Percentiles rank a stretch among this genome's conserved stretches.
Evolutionary conservation across 257 asterid genomes (phyloP).

Genomic region (Nicotiana attenuata): DNA sequence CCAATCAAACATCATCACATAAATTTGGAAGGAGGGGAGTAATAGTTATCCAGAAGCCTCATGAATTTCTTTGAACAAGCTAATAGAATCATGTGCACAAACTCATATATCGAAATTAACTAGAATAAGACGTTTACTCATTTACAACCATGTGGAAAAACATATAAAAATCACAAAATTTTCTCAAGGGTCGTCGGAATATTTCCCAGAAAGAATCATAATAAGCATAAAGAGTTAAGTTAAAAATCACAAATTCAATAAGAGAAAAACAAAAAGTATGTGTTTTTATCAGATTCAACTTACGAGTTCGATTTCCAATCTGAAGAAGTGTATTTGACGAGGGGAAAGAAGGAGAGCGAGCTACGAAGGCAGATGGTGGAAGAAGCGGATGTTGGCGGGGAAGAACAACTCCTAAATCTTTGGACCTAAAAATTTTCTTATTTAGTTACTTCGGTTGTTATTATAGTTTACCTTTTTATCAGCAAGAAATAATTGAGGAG

Average conservation of each 20-base stretch:
- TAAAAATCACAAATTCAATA: background rate
- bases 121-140: background rate
- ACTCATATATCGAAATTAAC: background rate
- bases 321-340: background rate
- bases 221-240: background rate
- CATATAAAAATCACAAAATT: background rate
- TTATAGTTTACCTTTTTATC: too few relatives aligned
- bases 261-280: background rate
- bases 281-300: background rate
- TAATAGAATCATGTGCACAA: too few relatives aligned
- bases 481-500: too few relatives aligned
- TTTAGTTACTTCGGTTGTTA: background rate
- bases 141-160: background rate
- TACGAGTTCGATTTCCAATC: slow-evolving; percentile 1
- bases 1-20: too few relatives aligned
- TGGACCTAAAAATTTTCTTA: background rate
- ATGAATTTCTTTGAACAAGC: background rate
- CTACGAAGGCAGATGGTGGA: background rate
- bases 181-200: background rate
- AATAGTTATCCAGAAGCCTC: background rate
- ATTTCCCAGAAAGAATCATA: background rate
- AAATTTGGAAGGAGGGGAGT: too few relatives aligned
- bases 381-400: background rate
- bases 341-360: background rate
- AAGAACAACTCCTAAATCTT: background rate